phyloP scores from a whole-genome alignment of 2,329 filamentous ascomycete species.

The Dactylellina cionopaga region DNA sequence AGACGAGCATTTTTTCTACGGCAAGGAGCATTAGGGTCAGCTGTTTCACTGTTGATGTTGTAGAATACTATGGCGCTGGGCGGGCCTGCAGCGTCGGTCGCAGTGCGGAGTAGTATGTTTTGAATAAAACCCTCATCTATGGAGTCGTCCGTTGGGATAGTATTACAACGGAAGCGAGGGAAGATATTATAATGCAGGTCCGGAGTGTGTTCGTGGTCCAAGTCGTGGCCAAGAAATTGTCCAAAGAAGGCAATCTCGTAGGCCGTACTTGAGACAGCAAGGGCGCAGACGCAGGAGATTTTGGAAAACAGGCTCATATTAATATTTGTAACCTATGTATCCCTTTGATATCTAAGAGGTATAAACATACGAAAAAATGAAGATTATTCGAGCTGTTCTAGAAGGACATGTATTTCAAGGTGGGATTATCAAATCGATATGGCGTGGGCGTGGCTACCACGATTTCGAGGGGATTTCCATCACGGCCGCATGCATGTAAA shows the following conservation, averaged over 20 bases:
- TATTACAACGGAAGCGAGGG: slow-evolving; percentile 23
- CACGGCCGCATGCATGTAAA: too few relatives aligned
- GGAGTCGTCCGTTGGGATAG: not conserved
- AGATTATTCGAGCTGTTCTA: too few relatives aligned
- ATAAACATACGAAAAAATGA: too few relatives aligned
- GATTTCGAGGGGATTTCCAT: too few relatives aligned
- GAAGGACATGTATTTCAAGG: too few relatives aligned
- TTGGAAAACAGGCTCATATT: slow-evolving; percentile 1
- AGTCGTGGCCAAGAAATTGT: not conserved
- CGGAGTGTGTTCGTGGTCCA: not conserved
- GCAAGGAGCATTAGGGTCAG: not conserved
- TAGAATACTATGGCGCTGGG: slow-evolving; percentile 19
- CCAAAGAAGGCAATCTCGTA: slow-evolving; percentile 29
- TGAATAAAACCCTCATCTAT: not conserved
- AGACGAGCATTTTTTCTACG: not conserved
- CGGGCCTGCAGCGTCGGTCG: not conserved
- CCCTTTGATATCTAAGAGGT: too few relatives aligned
- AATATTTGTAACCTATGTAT: not conserved
- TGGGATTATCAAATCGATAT: too few relatives aligned
- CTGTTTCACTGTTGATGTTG: not conserved
- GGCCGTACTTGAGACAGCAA: not conserved
- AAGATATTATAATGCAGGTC: slow-evolving; percentile 15
- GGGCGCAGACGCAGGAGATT: not conserved
- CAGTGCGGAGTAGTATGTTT: slow-evolving; percentile 15
- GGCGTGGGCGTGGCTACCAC: too few relatives aligned